phyloP scores from a whole-genome alignment of 805 yeast species.

The Metahyphopichia silvanorum region DNA sequence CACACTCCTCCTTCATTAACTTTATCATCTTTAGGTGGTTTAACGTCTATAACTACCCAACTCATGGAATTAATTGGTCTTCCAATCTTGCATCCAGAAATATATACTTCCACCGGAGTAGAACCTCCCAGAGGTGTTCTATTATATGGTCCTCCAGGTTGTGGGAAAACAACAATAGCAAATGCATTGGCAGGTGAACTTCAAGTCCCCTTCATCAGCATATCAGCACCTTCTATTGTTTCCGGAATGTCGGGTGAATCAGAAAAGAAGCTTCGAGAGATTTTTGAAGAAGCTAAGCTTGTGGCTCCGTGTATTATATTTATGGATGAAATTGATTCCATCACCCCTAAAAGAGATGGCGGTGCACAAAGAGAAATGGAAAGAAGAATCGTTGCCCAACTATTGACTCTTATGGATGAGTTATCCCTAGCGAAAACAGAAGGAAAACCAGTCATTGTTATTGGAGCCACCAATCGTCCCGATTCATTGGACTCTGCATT shows the following conservation, averaged over 20 bases:
- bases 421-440: constrained; percentile 81
- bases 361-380: constrained; percentile 97
- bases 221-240: constrained; percentile 94
- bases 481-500: constrained; percentile 93
- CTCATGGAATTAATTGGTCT: constrained; percentile 86
- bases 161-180: constrained; percentile 96
- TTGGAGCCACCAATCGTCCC: constrained; percentile 97
- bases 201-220: constrained; percentile 85
- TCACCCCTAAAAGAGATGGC: constrained; percentile 96
- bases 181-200: constrained; percentile 94
- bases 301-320: constrained; percentile 92
- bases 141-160: constrained; percentile 98
- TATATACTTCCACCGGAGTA: constrained; percentile 81
- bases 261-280: constrained; percentile 88
- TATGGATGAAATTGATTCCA: constrained; percentile 96
- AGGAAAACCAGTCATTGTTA: constrained; percentile 88
- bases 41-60: constrained; percentile 80
- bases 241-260: constrained; percentile 99
- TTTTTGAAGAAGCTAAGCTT: constrained; percentile 87
- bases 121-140: constrained; percentile 94
- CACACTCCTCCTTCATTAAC: constrained; percentile 69
- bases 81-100: constrained; percentile 93
- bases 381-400: constrained; percentile 91
- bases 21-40: constrained; percentile 81
- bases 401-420: constrained; percentile 93